phyloP scores from a whole-genome alignment of 345 rosid genomes.

The Salix exigua region DNA sequence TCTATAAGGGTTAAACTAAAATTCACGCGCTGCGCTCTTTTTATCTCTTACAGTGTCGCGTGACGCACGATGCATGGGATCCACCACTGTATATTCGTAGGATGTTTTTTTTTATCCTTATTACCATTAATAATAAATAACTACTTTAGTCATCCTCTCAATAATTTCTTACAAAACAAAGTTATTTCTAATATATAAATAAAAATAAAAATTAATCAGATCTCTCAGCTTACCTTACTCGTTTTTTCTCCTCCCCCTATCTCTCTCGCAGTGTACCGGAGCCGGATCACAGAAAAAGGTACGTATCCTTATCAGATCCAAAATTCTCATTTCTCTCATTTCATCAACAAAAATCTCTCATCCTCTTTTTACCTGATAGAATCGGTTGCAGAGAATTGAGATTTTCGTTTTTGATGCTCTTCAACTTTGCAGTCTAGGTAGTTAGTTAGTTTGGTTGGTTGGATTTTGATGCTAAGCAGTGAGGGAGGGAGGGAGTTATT shows the following conservation, averaged over 20 bases:
- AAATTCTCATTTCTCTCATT: neutral
- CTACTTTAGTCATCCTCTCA: neutral
- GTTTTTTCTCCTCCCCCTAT: neutral
- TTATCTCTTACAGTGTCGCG: neutral
- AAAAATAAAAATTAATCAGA: neutral
- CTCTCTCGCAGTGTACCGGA: neutral
- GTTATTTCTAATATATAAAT: neutral
- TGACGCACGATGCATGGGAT: neutral
- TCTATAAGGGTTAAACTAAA: too few relatives aligned
- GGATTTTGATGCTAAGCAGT: neutral
- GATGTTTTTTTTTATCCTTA: neutral
- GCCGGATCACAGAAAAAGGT: neutral
- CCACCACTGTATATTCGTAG: neutral
- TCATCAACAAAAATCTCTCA: neutral
- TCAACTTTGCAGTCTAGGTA: too few relatives aligned
- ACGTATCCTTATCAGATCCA: conserved; percentile 9
- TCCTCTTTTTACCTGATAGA: too few relatives aligned
- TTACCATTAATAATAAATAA: neutral
- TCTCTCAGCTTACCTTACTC: neutral
- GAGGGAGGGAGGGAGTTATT: too few relatives aligned
- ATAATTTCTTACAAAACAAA: neutral
- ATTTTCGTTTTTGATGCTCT: neutral
- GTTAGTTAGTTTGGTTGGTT: neutral
- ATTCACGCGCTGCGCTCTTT: neutral
- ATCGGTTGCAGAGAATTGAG: neutral